Conservation (phyloP, 257 asterid genomes). For the Apocynum venetum region DNA sequence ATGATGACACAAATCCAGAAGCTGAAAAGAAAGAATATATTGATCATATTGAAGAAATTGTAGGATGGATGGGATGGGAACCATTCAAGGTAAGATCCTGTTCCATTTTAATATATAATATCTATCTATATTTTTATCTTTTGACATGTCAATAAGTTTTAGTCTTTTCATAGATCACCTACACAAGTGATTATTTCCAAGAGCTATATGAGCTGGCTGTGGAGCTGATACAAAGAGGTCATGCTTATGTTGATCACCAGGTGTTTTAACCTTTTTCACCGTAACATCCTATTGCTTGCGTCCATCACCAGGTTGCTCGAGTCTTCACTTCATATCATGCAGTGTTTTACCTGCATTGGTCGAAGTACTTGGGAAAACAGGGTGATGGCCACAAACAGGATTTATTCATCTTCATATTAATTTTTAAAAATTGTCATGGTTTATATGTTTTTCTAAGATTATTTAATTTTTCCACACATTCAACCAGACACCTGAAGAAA, state of each 20-base stretch:
- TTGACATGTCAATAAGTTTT: slow-evolving; percentile 16
- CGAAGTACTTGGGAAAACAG: neutral
- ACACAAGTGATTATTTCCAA: slow-evolving; percentile 91
- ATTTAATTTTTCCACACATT: neutral
- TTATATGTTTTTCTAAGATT: neutral
- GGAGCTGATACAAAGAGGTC: slow-evolving; percentile 74
- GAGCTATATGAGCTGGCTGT: slow-evolving; percentile 87
- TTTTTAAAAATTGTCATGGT: neutral
- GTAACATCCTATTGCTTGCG: neutral
- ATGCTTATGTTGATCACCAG: slow-evolving; percentile 99
- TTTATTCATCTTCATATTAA: neutral
- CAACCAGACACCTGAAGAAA: slow-evolving; percentile 79
- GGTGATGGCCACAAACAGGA: neutral
- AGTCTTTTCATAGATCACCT: slow-evolving; percentile 56
- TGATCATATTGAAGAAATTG: slow-evolving; percentile 88
- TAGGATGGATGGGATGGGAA: slow-evolving; percentile 98
- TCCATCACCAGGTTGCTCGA: neutral
- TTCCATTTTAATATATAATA: neutral
- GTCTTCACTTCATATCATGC: neutral
- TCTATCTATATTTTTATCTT: neutral
- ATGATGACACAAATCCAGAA: slow-evolving; percentile 95
- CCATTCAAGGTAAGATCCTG: slow-evolving; percentile 67
- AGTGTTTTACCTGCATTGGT: neutral
- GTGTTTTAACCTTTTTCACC: slow-evolving; percentile 26
- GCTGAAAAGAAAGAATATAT: slow-evolving; percentile 96